Evolutionary conservation across 1,139 yeast genomes (phyloP), one percentile per base, ranked within the genome.

Genomic region (Lodderomyces elongisporus): DNA sequence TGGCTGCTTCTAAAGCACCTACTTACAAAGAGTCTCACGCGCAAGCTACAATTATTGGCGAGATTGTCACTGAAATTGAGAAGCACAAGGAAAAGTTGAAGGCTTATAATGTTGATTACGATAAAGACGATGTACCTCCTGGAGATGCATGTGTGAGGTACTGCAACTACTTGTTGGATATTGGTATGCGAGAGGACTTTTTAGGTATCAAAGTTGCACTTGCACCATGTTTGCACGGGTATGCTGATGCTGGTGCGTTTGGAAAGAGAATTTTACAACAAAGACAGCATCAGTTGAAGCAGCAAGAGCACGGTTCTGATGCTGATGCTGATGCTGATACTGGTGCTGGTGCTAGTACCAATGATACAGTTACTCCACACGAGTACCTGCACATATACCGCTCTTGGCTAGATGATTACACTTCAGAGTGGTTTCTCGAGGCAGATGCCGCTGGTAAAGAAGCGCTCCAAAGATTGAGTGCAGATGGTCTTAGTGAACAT

Each of bases 191-290:
- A 27, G 67, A 66, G 25, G 82, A 79, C 49, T 82, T 79, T 70
- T 54, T 79, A 25, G 84, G 80, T 16, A 68, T 81, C 32, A 74
- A 76, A 40, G 70, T 79, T 5, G 85, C 93, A 0, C 56, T 84
- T 33, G 73, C 88, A 2, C 94, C 95, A 0, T 85, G 95, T 54
- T 58, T 83, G 28, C 73, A 79, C 51, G 95, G 95, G 1, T 83
- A 82, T 52, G 72, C 72, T 25, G 71, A 74, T 37, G 79, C 84
- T 0, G 72, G 63, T 0, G 31, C 34, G 1, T 52, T 45, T 37
- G 71, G 63, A 1, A 37, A 38, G 10, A 21, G 37, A 4, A 32
- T 49, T 2, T n/a, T n/a, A n/a, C n/a, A n/a, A n/a, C n/a, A n/a
- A n/a, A 39, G 56, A 23, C 22, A 8, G 7, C 8, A 6, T 12